A percentile compares a stretch with the other conserved stretches of the same genome.
phyloP scores from a whole-genome alignment of 352 stramenopile species.

The Phytopythium aichiense region DNA sequence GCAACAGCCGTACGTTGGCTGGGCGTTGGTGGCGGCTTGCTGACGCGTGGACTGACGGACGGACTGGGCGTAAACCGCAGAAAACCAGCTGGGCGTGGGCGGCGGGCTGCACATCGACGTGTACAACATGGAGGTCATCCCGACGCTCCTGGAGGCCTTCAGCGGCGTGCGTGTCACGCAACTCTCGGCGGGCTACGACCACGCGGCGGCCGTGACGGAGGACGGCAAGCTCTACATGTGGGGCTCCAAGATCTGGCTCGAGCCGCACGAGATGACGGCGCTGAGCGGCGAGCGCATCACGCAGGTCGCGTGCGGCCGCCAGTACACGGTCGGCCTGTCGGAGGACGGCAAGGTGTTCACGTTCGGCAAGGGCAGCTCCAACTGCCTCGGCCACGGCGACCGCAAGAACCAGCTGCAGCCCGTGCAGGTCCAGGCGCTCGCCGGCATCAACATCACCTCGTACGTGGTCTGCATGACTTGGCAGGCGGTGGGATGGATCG shows the following conservation, averaged over 20 bases:
- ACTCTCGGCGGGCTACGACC: slow-evolving; percentile 92
- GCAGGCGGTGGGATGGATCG: neutral
- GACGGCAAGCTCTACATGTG: slow-evolving; percentile 79
- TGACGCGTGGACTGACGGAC: neutral
- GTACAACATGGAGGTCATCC: slow-evolving; percentile 93
- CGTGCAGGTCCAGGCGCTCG: slow-evolving; percentile 61
- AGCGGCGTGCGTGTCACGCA: slow-evolving; percentile 61
- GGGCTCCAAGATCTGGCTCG: slow-evolving; percentile 90
- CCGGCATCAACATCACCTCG: slow-evolving; percentile 56
- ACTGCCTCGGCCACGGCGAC: slow-evolving; percentile 86
- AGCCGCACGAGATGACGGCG: slow-evolving; percentile 88
- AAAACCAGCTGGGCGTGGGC: slow-evolving; percentile 88
- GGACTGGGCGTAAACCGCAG: slow-evolving; percentile 19
- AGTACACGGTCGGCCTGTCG: slow-evolving; percentile 80
- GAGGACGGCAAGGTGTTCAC: slow-evolving; percentile 78
- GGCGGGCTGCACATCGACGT: slow-evolving; percentile 90
- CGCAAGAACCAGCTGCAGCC: slow-evolving; percentile 89
- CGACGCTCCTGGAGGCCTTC: slow-evolving; percentile 81
- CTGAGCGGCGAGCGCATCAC: slow-evolving; percentile 69
- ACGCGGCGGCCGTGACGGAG: slow-evolving; percentile 84
- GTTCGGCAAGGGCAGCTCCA: slow-evolving; percentile 86
- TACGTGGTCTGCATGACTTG: slow-evolving; percentile 21
- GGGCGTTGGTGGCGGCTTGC: neutral
- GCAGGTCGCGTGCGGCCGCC: slow-evolving; percentile 77
- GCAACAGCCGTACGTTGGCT: slow-evolving; percentile 81